These are phyloP conservation scores for Ramaria rubella DNA, from an alignment of 768 basidiomycete species.

Conservation along the genomic window DNA sequence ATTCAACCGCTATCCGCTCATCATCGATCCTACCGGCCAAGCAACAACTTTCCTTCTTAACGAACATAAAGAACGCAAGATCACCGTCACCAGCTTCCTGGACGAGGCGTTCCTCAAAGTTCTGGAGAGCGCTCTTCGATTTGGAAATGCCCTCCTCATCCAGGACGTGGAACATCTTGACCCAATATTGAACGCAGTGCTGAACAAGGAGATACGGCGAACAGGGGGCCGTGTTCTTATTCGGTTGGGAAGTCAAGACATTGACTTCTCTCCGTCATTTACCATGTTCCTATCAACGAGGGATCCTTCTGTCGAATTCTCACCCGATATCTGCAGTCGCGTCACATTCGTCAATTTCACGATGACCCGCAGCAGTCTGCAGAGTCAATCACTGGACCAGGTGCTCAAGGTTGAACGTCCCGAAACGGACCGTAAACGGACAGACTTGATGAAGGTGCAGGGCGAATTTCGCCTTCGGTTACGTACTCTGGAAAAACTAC, in stretches of 20 bases:
- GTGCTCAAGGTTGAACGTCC: conserved; percentile 96
- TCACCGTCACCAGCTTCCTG: conserved; percentile 96
- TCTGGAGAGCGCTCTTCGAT: conserved; percentile 95
- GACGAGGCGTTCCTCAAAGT: conserved; percentile 99
- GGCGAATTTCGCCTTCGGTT: conserved; percentile 94
- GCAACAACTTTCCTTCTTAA: conserved; percentile 91
- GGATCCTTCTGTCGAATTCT: conserved; percentile 96
- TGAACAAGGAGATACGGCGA: conserved; percentile 93
- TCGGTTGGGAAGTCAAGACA: conserved; percentile 93
- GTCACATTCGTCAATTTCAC: conserved; percentile 96
- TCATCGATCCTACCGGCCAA: conserved; percentile 97
- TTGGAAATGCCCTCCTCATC: conserved; percentile 94
- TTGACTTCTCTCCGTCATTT: conserved; percentile 99
- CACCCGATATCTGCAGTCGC: conserved; percentile 97
- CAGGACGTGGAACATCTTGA: conserved; percentile 98
- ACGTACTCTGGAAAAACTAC: conserved; percentile 84
- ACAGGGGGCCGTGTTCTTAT: conserved; percentile 97
- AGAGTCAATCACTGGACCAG: conserved; percentile 96
- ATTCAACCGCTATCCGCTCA: conserved; percentile 94
- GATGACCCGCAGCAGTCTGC: conserved; percentile 97
- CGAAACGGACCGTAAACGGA: conserved; percentile 91
- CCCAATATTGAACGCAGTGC: conserved; percentile 92
- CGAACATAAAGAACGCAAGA: conserved; percentile 93
- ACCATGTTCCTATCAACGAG: conserved; percentile 98
- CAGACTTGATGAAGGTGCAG: conserved; percentile 96